phyloP scores from a whole-genome alignment of 2,329 filamentous ascomycete species.

The Cytospora piceicola region DNA sequence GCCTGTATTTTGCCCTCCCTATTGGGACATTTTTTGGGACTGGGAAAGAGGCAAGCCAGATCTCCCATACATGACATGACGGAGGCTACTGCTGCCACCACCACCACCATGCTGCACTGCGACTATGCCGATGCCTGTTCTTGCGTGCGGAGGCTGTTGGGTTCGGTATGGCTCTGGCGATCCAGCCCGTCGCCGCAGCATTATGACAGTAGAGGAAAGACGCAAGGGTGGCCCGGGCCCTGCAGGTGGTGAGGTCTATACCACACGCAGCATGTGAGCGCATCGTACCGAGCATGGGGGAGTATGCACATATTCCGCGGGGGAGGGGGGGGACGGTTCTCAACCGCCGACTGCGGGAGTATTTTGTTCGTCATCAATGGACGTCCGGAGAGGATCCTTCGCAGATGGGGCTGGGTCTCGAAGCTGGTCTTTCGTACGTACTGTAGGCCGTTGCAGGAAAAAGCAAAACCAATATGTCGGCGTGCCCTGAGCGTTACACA shows the following conservation, averaged over 20 bases:
- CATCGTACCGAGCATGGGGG: slow-evolving; percentile 11
- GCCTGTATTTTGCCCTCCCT: slow-evolving; percentile 18
- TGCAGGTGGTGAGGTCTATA: slow-evolving; percentile 21
- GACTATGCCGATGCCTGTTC: slow-evolving; percentile 28
- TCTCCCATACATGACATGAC: slow-evolving; percentile 32
- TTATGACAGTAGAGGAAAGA: slow-evolving; percentile 13
- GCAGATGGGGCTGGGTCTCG: slow-evolving; percentile 18
- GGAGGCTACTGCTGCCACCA: slow-evolving; percentile 31
- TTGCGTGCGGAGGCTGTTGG: slow-evolving; percentile 24
- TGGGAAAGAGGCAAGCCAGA: slow-evolving; percentile 31
- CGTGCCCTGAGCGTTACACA: slow-evolving; percentile 25
- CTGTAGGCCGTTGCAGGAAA: slow-evolving; percentile 20
- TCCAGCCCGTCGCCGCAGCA: slow-evolving; percentile 28
- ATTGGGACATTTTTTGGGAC: neutral
- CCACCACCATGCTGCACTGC: slow-evolving; percentile 29
- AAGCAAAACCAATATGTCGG: slow-evolving; percentile 22
- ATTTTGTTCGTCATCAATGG: slow-evolving; percentile 16
- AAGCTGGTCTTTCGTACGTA: slow-evolving; percentile 27
- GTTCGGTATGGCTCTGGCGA: slow-evolving; percentile 26
- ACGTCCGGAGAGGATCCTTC: slow-evolving; percentile 18
- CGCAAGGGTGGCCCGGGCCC: slow-evolving; percentile 22
- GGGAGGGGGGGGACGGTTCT: neutral
- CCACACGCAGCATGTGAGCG: slow-evolving; percentile 23
- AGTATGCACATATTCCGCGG: slow-evolving; percentile 14
- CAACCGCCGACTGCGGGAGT: slow-evolving; percentile 17